Base-by-base conservation (phyloP, 1,139 yeast genomes). In the Nakaseomyces delphensis region DNA sequence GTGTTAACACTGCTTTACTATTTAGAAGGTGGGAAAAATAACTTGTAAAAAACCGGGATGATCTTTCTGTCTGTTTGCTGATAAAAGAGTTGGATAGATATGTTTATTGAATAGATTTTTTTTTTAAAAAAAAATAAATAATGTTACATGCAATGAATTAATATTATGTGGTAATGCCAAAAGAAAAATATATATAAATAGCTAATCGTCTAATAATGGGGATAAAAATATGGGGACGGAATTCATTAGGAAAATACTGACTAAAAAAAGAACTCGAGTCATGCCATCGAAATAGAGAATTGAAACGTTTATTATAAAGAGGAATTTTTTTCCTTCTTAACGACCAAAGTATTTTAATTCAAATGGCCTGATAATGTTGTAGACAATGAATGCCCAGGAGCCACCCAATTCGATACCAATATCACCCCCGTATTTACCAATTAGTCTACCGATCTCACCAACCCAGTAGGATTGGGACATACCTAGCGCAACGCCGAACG, bases 391-490 rank as follows among this genome's bases (percentile, higher is more conserved):
- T 14, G 93, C 69, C 61, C 87, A 87, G 3, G 68, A 76, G 49
- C 74, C 73, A 31, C 81, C 85, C 50, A 89, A 69, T 66, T 84
- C 95, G 56, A 84, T 84, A 31, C 95, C 96, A 55, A 87, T 73
- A 63, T 87, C 96, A 52, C 89, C 96, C 56, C 94, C 93, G 51
- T 46, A 68, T 2, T 59, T 68, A 45, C 93, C 94, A 56, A 84
- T 79, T 48, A 64, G 52, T 38, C 55, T 60, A 36, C 79, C 91
- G 53, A 85, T 56, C 39, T 76, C 80, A 51, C 96, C 95, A 11
- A 62, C 62, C 68, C 79, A 89, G 87, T 94, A 87, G 9, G 73
- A 73, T 69, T 86, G 95, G 59, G 73, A 69, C 93, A 87, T 85
- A 51, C 96, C 96, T 33, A 83, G 48, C 14, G 77, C 94, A 36